Base-by-base conservation (phyloP, 352 stramenopile species). In the Vaucheria bursata region DNA sequence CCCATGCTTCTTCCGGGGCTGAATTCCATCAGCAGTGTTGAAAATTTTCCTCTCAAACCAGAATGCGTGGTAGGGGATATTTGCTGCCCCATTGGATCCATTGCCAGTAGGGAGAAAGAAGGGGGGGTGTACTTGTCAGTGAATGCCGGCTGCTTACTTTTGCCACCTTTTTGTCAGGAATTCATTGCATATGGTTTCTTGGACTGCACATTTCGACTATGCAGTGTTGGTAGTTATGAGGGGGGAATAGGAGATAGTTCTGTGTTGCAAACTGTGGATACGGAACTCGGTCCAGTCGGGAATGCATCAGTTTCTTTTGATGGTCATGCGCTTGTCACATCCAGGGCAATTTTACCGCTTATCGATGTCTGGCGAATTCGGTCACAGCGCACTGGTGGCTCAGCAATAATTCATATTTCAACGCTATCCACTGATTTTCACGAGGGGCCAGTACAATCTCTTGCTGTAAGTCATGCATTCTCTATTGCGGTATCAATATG, bases 151-250 rank as follows among this genome's bases (percentile, higher is more conserved):
- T 69, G 59, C 18, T 8, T 69, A 29, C 59, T 69, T 4, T 34
- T 69, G 8, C 59, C 59, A 38, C 59, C 59, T 6, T 29, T 34
- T 29, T 69, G 59, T 29, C 5, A 29, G 12, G 59, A 69, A 29
- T 69, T 69, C 59, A 6, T 69, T 18, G 59, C 59, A 38, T 69
- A 34, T 69, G 59, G 59, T 4, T 69, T 69, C 33, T 8, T 69
- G 4, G 59, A 69, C 18, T 69, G 59, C 59, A 38, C 4, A 4
- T 29, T 69, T 6, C 5, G 59, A 8, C 29, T 69, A 8, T 69
- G 59, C 18, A 38, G 59, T 38, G 59, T 69, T 8, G 59, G 59
- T 29, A 38, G 6, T 38, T 6, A 6, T 8, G 59, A 69, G 18
- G 59, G 59, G 8, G 59, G 59, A 18, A 8, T 8, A 4, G 34